Conservation (phyloP, 2,329 filamentous ascomycete genomes). For the Aphanoascus verrucosus region DNA sequence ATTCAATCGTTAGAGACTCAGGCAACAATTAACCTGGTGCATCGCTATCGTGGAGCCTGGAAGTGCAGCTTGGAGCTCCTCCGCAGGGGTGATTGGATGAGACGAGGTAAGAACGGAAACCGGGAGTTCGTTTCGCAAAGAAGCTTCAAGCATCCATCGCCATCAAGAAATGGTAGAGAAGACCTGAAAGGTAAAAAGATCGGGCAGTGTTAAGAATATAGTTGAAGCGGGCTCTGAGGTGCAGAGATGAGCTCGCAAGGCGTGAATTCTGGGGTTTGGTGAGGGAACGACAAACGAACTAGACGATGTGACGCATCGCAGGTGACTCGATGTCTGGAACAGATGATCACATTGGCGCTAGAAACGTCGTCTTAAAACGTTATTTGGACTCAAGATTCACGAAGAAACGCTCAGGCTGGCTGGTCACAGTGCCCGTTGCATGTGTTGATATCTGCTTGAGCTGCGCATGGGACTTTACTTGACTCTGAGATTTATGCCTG, state of each 20-base stretch:
- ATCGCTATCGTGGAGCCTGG: background rate
- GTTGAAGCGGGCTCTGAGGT: too few relatives aligned
- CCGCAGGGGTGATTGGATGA: background rate
- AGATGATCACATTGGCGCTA: conserved; percentile 11
- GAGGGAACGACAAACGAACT: conserved; percentile 7
- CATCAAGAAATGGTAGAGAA: background rate
- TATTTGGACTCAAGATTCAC: background rate
- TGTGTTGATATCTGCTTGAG: too few relatives aligned
- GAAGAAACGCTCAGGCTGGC: too few relatives aligned
- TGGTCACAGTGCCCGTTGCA: too few relatives aligned
- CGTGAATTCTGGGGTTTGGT: background rate
- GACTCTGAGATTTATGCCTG: too few relatives aligned
- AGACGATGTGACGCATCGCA: conserved; percentile 34
- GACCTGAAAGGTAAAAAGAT: background rate
- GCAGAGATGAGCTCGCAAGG: background rate
- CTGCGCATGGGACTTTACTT: too few relatives aligned
- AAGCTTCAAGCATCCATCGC: background rate
- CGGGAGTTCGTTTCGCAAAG: background rate
- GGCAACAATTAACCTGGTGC: background rate
- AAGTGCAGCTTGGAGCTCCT: conserved; percentile 2
- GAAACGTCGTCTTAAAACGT: conserved; percentile 6
- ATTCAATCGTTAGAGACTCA: background rate
- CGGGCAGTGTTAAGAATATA: background rate
- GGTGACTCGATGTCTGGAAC: conserved; percentile 29
- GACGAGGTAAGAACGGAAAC: background rate